Conservation (phyloP, 345 rosid genomes). For the Corymbia maculata region DNA sequence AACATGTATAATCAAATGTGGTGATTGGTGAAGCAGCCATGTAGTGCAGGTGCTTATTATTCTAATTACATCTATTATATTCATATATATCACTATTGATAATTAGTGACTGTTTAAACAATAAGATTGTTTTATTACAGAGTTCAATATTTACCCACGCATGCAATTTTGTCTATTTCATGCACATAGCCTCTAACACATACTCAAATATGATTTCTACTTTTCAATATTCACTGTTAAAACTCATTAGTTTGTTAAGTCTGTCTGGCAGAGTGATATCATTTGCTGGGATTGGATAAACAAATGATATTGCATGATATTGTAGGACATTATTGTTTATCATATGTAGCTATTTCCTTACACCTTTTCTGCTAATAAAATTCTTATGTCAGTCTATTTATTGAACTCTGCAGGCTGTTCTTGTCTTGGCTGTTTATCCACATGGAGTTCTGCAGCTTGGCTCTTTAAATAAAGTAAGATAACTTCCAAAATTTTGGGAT, state of each 20-base stretch:
- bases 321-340: background rate
- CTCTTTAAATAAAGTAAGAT: slow-evolving; percentile 62
- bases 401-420: slow-evolving; percentile 45
- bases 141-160: background rate
- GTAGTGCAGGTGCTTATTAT: background rate
- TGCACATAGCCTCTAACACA: background rate
- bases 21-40: background rate
- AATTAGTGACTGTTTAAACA: background rate
- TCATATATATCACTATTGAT: background rate
- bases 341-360: background rate
- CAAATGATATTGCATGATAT: background rate
- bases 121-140: background rate
- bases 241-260: background rate
- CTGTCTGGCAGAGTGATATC: background rate
- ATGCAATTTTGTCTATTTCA: background rate
- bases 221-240: background rate
- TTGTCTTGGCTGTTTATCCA: slow-evolving; percentile 63
- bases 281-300: background rate
- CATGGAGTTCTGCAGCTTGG: slow-evolving; percentile 92
- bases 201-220: background rate
- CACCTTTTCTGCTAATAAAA: background rate
- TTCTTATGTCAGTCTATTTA: background rate
- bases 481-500: background rate
- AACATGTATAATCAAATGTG: background rate
- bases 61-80: background rate